Evolutionary conservation across 306 rosid species (phyloP), one percentile per base, ranked within the genome.

Genomic region (Chamaecrista fasciculata): DNA sequence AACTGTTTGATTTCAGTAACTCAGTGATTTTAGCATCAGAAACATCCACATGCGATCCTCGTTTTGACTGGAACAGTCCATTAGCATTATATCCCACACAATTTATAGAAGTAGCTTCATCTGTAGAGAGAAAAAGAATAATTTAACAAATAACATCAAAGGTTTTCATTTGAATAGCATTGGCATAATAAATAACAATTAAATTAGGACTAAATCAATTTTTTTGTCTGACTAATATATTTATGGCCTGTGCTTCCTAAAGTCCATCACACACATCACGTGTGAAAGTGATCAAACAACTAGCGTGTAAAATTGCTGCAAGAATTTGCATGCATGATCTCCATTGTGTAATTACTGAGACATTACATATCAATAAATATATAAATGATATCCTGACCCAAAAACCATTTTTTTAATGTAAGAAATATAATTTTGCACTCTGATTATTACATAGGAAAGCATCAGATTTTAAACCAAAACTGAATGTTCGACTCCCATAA

Each of bases 11-110:
- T 76, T 87, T 89, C 25, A 87, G 80, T 70, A 86, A 71, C 46
- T 91, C 96, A 77, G 75, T 49, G 56, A 89, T 80, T 77, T 80
- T 87, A 44, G 81, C 82, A 74, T 83, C 85, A 70, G 88, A 85
- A 68, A 89, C 51, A 80, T 90, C 90, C 43, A 72, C 47, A 28
- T 42, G 72, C 44, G 33, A 67, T 74, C 82, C 91, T 69, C 77
- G 80, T 73, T 83, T 84, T 73, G 76, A 69, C 68, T 76, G 78
- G 66, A 72, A 47, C 67, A 66, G 73, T 60, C 75, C 95, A 58
- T 69, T 72, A 65, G 83, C 66, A 79, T 85, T 77, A n/a, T 56
- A 46, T 33, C 71, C 82, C 58, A 49, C 46, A 55, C 66, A 76
- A 72, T 74, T 78, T 26, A 11, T 12, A 28, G 83, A 69, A 70